A percentile compares a stretch with the other conserved stretches of the same genome.
These are phyloP conservation scores for Phalaenopsis equestris DNA, from an alignment of 106 monocot species.

Conservation along the genomic window DNA sequence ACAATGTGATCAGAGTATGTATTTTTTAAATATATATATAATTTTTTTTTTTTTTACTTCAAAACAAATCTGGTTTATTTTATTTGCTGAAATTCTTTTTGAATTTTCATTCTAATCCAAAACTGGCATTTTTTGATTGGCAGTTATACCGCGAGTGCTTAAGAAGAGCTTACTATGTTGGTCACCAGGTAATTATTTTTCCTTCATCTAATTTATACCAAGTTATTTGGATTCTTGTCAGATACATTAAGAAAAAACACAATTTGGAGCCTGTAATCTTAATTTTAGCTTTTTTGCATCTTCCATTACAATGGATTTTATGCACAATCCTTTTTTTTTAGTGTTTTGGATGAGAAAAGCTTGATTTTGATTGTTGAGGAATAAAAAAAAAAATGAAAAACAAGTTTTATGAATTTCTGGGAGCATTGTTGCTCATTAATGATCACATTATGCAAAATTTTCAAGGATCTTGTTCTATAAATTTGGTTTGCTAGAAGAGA, in stretches of 20 bases:
- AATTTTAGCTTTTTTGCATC: not conserved
- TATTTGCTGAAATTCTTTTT: not conserved
- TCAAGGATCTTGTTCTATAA: too few species aligned
- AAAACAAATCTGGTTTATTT: not conserved
- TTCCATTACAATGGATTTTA: not conserved
- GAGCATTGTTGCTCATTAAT: too few species aligned
- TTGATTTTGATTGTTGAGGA: not conserved
- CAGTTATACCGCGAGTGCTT: slow-evolving; percentile 63
- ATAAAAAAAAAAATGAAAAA: not conserved
- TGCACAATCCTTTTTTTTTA: not conserved
- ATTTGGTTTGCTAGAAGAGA: too few species aligned
- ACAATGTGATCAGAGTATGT: slow-evolving; percentile 58
- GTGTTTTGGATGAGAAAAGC: not conserved
- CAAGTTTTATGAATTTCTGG: not conserved
- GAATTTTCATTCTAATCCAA: not conserved
- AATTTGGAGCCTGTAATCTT: not conserved
- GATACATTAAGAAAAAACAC: not conserved
- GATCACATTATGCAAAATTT: too few species aligned
- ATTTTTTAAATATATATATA: too few species aligned
- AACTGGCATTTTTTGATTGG: not conserved
- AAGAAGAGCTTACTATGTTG: slow-evolving; percentile 52
- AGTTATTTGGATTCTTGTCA: not conserved
- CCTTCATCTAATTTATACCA: not conserved
- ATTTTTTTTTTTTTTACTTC: not conserved
- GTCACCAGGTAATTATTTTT: slow-evolving; percentile 35